phyloP scores from a whole-genome alignment of 805 yeast genomes.

The Candida pseudoglaebosa region DNA sequence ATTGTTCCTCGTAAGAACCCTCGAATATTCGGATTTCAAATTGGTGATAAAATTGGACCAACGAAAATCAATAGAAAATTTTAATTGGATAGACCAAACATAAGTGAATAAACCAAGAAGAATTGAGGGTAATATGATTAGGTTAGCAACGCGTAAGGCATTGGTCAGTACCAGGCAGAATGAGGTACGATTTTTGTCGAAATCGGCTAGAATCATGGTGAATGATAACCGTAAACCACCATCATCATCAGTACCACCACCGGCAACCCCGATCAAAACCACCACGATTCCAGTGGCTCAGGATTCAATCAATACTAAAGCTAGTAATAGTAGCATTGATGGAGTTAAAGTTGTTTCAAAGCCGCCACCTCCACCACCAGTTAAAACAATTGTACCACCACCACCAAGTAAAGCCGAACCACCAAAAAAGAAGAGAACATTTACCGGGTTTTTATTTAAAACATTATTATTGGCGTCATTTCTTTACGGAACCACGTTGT shows the following conservation, averaged over 20 bases:
- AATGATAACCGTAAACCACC: too few species aligned
- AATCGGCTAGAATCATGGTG: neutral
- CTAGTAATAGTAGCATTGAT: too few species aligned
- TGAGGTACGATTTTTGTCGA: neutral
- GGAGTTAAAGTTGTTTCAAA: neutral
- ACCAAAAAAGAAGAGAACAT: constrained; percentile 25
- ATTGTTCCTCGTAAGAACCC: neutral
- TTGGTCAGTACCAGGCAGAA: neutral
- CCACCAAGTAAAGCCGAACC: constrained; percentile 5
- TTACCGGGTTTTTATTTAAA: constrained; percentile 28
- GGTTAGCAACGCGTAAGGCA: constrained; percentile 1
- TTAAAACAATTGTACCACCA: constrained; percentile 1
- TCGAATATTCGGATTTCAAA: neutral
- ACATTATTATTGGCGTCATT: constrained; percentile 24
- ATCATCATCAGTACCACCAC: neutral
- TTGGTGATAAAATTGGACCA: neutral
- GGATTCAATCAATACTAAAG: neutral
- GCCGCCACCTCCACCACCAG: constrained; percentile 4
- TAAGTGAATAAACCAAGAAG: neutral
- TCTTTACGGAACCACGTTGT: constrained; percentile 37
- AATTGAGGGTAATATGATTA: neutral
- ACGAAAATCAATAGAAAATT: neutral
- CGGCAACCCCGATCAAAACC: neutral
- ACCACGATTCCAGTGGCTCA: neutral
- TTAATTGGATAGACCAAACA: neutral